A percentile compares a stretch with the other conserved stretches of the same genome.
phyloP scores from a whole-genome alignment of 768 basidiomycete genomes.

The Baorangia bicolor region DNA sequence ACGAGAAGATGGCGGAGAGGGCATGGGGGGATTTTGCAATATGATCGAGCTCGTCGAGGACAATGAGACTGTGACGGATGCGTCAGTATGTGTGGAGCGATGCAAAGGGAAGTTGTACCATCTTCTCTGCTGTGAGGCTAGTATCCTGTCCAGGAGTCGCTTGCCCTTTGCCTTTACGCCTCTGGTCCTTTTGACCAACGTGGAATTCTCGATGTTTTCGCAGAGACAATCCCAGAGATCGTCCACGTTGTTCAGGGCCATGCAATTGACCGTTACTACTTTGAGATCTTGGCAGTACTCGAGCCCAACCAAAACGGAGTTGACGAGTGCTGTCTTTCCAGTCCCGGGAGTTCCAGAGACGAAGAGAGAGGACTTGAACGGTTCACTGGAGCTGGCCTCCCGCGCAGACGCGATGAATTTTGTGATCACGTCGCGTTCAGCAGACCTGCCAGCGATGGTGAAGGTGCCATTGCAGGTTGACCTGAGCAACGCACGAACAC shows the following conservation, averaged over 20 bases:
- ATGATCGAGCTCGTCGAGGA: slow-evolving; percentile 88
- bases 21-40: slow-evolving; percentile 60
- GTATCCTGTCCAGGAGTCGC: slow-evolving; percentile 45
- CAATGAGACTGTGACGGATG: slow-evolving; percentile 52
- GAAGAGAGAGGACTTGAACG: slow-evolving; percentile 57
- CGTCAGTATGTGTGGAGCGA: slow-evolving; percentile 19
- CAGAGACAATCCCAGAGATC: slow-evolving; percentile 68
- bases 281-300: slow-evolving; percentile 41
- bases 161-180: slow-evolving; percentile 46
- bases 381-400: slow-evolving; percentile 21
- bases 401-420: slow-evolving; percentile 61
- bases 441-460: slow-evolving; percentile 64
- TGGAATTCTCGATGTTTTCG: slow-evolving; percentile 47
- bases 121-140: slow-evolving; percentile 47
- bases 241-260: slow-evolving; percentile 68
- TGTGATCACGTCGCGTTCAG: slow-evolving; percentile 57
- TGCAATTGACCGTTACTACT: slow-evolving; percentile 71
- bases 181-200: slow-evolving; percentile 36
- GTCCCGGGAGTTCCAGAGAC: slow-evolving; percentile 93
- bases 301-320: slow-evolving; percentile 53
- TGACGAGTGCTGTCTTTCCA: slow-evolving; percentile 86
- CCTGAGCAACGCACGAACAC: slow-evolving; percentile 69
- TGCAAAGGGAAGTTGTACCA: slow-evolving; percentile 38
- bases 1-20: slow-evolving; percentile 62
- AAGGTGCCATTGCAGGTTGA: slow-evolving; percentile 59